Evolutionary conservation across 345 rosid genomes (phyloP), one percentile per base, ranked within the genome.

Genomic region (Rubroshorea leprosula): DNA sequence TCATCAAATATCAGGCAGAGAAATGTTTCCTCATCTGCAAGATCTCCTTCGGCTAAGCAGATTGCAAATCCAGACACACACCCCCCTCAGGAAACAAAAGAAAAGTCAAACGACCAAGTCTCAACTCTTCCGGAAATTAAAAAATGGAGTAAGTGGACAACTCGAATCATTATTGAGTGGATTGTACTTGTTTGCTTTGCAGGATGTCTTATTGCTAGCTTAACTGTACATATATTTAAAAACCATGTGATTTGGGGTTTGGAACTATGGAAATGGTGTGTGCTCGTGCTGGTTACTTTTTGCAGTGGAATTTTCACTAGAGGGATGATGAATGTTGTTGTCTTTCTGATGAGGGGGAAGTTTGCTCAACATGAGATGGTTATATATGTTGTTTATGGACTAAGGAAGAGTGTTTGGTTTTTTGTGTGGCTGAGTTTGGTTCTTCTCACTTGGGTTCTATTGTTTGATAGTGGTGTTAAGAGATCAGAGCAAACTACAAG

Each of bases 301-400:
- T 69, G 78, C 24, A 85, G 90, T 27, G 59, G 79, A 50, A 66
- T 84, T 70, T 60, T 79, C 24, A 69, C 78, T 0, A 78, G 62
- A 21, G 75, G 87, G 83, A 62, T 72, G 41, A 68, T 77, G 58
- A 78, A 79, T 31, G 23, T 77, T 23, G 38, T 73, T 56, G 79
- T 81, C 53, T 79, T 81, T 70, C 65, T 74, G 65, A 67, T 81
- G 23, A 84, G 79, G 64, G 77, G 67, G 67, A 81, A 77, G 63
- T 84, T 71, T 79, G 79, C 76, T 81, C 23, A 79, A 66, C 65
- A 84, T 55, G 78, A 84, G 67, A 84, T 81, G 66, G 87, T 84
- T 49, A 49, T 85, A 26, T 85, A 85, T 62, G 82, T 82, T 61
- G 80, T 85, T 23, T 73, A 66, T 41, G 84, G 91, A 29, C 14